Conservation (phyloP, 2,329 filamentous ascomycete genomes). For the Ceratocystis albifundus region DNA sequence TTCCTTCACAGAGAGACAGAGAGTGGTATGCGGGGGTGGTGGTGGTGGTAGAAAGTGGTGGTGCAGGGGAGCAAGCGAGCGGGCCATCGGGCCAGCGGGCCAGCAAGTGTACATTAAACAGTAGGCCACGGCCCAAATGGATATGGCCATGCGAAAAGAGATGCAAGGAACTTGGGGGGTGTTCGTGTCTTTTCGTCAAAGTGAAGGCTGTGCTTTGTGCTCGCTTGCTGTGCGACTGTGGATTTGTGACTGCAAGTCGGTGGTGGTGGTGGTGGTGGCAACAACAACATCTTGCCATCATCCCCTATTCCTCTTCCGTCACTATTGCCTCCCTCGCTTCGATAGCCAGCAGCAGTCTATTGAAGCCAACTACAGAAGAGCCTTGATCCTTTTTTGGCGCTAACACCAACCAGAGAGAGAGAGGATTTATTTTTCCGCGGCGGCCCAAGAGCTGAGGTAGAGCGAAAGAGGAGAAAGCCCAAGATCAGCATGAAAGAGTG, state of each 20-base stretch:
- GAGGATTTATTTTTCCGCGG: slow-evolving; percentile 8
- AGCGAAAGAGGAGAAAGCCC: neutral
- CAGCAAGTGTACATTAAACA: neutral
- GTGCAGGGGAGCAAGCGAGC: neutral
- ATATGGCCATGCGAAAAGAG: neutral
- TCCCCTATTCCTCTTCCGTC: no score
- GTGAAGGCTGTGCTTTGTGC: neutral
- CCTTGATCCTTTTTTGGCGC: neutral
- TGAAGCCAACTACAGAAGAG: neutral
- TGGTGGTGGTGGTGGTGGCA: no score
- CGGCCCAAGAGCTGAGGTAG: neutral
- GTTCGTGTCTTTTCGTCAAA: neutral
- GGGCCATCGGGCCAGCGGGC: no score
- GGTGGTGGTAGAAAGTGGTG: neutral
- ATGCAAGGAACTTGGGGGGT: neutral
- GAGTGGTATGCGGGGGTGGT: neutral
- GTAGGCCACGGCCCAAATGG: no score
- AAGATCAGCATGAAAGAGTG: neutral
- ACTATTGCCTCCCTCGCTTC: no score
- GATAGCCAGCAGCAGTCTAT: no score
- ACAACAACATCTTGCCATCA: no score
- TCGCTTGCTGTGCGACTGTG: neutral
- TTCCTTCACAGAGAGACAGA: neutral
- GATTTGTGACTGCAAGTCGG: neutral
- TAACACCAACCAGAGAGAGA: neutral